These are phyloP conservation scores for Ophiostoma populinum DNA, from an alignment of 2,329 filamentous ascomycete genomes.

Conservation along the genomic window DNA sequence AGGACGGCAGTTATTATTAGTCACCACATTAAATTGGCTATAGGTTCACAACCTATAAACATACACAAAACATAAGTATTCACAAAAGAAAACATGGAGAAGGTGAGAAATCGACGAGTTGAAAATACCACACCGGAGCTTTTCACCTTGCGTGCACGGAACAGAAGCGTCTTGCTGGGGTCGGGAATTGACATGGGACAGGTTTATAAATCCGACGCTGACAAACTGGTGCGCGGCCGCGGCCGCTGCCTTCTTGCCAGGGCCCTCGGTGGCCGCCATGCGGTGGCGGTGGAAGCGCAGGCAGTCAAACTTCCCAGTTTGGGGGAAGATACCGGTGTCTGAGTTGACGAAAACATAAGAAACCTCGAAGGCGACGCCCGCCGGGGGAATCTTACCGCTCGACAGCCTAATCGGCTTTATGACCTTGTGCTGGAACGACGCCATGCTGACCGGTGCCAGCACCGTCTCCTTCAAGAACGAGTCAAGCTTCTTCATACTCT, in stretches of 20 bases:
- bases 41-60: too few relatives aligned
- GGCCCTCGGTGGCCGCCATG: slow-evolving; percentile 12
- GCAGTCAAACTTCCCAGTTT: slow-evolving; percentile 22
- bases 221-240: slow-evolving; percentile 22
- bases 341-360: slow-evolving; percentile 20
- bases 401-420: slow-evolving; percentile 32
- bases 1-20: too few relatives aligned
- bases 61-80: too few relatives aligned
- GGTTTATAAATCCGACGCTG: slow-evolving; percentile 17
- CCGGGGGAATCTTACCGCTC: slow-evolving; percentile 32
- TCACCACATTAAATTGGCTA: too few relatives aligned
- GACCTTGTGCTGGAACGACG: slow-evolving; percentile 27
- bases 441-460: slow-evolving; percentile 12
- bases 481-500: slow-evolving; percentile 19
- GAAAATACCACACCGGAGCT: too few relatives aligned
- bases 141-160: too few relatives aligned
- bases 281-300: slow-evolving; percentile 22
- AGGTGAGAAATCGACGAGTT: too few relatives aligned
- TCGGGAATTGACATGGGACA: too few relatives aligned
- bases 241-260: slow-evolving; percentile 10
- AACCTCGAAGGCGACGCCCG: slow-evolving; percentile 25
- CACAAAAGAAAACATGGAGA: too few relatives aligned
- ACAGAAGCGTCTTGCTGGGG: too few relatives aligned
- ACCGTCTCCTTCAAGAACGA: slow-evolving; percentile 18
- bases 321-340: slow-evolving; percentile 21